These are phyloP conservation scores for Stephania japonica DNA, from an alignment of 164 flowering plant genomes.

Conservation along the genomic window DNA sequence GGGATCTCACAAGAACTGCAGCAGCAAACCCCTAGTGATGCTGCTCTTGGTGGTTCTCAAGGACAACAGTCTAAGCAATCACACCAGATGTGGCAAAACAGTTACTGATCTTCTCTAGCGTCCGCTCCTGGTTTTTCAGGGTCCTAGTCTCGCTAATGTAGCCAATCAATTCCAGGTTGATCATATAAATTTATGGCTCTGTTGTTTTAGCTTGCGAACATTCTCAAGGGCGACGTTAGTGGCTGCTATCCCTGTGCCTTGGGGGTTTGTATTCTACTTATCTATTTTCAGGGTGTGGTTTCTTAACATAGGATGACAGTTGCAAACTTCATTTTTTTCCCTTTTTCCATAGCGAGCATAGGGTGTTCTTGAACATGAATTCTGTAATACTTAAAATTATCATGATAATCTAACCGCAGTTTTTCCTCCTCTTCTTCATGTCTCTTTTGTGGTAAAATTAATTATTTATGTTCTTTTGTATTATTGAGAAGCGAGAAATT, in stretches of 20 bases:
- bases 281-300: constrained; percentile 17
- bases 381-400: constrained; percentile 21
- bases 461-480: neutral
- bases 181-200: constrained; percentile 10
- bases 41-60: constrained; percentile 47
- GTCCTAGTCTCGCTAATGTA: constrained; percentile 31
- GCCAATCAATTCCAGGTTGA: constrained; percentile 27
- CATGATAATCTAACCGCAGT: constrained; percentile 15
- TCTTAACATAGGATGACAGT: constrained; percentile 31
- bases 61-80: constrained; percentile 71
- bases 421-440: neutral
- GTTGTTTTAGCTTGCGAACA: constrained; percentile 20
- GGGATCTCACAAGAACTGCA: constrained; percentile 72
- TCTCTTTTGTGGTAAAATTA: neutral
- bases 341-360: neutral
- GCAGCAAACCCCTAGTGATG: constrained; percentile 67
- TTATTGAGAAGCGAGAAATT: neutral
- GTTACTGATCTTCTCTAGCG: constrained; percentile 32
- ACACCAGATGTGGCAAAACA: constrained; percentile 86
- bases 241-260: constrained; percentile 39
- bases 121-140: constrained; percentile 37
- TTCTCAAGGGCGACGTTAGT: constrained; percentile 28
- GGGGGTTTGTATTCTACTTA: constrained; percentile 44
- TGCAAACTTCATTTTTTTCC: constrained; percentile 29
- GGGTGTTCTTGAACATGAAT: neutral